phyloP scores from a whole-genome alignment of 805 yeast species.

The Babjeviella inositovora region DNA sequence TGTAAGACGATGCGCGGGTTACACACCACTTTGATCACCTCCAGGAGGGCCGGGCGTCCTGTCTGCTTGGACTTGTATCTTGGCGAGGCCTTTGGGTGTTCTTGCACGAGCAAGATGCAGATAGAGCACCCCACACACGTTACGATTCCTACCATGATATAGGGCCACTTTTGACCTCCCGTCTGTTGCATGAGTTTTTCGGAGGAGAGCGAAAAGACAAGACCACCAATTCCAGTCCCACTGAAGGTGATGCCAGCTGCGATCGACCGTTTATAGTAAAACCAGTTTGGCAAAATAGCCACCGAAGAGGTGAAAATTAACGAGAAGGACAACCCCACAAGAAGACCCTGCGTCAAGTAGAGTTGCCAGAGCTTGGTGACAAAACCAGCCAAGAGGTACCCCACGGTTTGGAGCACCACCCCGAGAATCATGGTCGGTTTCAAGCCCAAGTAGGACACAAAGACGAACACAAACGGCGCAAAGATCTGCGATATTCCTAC shows the following conservation, averaged over 20 bases:
- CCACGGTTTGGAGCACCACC: conserved; percentile 21
- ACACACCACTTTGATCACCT: too few species aligned
- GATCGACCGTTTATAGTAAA: conserved; percentile 19
- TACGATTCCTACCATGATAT: conserved; percentile 25
- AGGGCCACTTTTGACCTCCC: conserved; percentile 28
- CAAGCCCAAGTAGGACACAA: conserved; percentile 9
- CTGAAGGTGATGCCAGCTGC: conserved; percentile 16
- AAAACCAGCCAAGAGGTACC: conserved; percentile 34
- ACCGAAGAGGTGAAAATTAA: conserved; percentile 31
- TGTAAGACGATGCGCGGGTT: too few species aligned
- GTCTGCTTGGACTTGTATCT: too few species aligned
- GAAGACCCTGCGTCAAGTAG: conserved; percentile 32
- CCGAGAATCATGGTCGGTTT: conserved; percentile 14
- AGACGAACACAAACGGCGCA: conserved; percentile 37
- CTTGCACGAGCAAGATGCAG: too few species aligned
- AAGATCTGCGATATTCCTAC: conserved; percentile 40
- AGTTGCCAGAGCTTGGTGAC: conserved; percentile 32
- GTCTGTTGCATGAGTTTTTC: conserved; percentile 22
- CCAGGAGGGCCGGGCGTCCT: too few species aligned
- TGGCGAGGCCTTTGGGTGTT: too few species aligned
- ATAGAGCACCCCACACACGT: too few species aligned
- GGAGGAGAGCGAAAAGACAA: conserved; percentile 20
- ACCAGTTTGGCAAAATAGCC: conserved; percentile 32
- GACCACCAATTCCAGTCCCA: conserved; percentile 41
- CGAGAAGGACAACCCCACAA: conserved; percentile 33